phyloP scores from a whole-genome alignment of 371 early-diverging fungal genomes.

The Zychaea mexicana region DNA sequence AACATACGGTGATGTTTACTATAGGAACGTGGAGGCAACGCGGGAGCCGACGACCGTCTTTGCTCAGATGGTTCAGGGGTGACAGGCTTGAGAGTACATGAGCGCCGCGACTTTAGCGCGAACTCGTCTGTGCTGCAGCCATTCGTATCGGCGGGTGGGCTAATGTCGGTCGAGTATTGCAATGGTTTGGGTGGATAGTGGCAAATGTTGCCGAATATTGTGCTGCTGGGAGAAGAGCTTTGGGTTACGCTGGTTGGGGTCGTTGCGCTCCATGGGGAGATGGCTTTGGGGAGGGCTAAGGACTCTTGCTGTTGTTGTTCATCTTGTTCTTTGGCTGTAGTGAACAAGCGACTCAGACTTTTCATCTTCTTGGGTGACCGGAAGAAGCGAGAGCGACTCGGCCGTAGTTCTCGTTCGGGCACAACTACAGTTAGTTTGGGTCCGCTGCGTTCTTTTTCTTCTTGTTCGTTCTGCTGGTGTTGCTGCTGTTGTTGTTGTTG shows the following conservation, averaged over 20 bases:
- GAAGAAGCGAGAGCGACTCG: constrained; percentile 5
- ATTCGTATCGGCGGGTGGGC: constrained; percentile 19
- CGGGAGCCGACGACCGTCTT: constrained; percentile 9
- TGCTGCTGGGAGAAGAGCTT: constrained; percentile 5
- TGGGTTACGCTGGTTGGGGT: constrained; percentile 3
- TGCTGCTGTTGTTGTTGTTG: neutral
- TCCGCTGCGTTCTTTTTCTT: neutral
- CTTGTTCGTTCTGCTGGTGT: neutral
- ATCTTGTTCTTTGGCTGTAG: neutral
- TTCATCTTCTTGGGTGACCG: constrained; percentile 13
- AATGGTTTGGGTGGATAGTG: constrained; percentile 41
- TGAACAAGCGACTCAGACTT: constrained; percentile 7
- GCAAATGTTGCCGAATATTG: constrained; percentile 12
- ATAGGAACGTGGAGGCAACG: neutral
- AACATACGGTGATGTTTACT: neutral
- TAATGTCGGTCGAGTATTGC: constrained; percentile 31
- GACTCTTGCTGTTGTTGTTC: neutral
- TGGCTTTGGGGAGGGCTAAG: constrained; percentile 3
- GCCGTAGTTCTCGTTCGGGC: neutral
- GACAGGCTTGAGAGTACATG: constrained; percentile 9
- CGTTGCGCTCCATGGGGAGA: constrained; percentile 10
- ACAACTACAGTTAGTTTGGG: neutral
- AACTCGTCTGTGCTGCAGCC: neutral
- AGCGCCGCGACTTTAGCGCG: neutral
- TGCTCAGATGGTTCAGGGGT: neutral